phyloP scores from a whole-genome alignment of 2,329 filamentous ascomycete genomes.

The Hysterium pulicare region DNA sequence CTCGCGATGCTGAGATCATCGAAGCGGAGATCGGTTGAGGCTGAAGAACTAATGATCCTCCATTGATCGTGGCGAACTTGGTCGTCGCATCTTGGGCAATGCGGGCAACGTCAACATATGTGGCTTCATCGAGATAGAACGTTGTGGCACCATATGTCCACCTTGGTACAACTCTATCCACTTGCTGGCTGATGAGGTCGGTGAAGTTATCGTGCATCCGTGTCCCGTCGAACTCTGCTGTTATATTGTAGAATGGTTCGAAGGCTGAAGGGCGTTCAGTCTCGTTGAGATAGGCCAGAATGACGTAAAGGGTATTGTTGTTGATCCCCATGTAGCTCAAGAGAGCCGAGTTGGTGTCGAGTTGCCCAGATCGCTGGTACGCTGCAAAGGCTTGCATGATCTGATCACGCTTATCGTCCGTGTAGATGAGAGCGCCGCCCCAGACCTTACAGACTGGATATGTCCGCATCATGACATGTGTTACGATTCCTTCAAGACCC shows the following conservation, averaged over 20 bases:
- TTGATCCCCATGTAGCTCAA: constrained; percentile 3
- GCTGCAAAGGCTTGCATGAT: constrained; percentile 5
- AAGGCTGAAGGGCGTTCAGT: constrained; percentile 2
- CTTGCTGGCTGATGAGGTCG: constrained; percentile 1
- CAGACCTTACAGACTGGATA: too few species aligned
- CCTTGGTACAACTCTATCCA: constrained; percentile 4
- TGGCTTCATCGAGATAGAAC: constrained; percentile 5
- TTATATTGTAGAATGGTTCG: constrained; percentile 5
- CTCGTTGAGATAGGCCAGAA: constrained; percentile 1
- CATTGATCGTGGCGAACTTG: constrained; percentile 2
- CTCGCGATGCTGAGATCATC: constrained; percentile 4
- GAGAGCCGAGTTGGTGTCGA: constrained; percentile 5
- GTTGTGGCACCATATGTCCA: constrained; percentile 7
- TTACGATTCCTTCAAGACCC: too few species aligned
- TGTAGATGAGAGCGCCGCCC: constrained; percentile 1
- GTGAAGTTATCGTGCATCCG: constrained; percentile 4
- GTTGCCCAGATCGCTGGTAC: constrained; percentile 5
- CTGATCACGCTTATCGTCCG: background rate
- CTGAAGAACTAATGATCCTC: constrained; percentile 4
- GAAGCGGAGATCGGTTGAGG: constrained; percentile 6
- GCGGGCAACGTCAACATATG: constrained; percentile 3
- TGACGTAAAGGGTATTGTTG: constrained; percentile 5
- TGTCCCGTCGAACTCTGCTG: background rate
- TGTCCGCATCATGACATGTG: too few species aligned
- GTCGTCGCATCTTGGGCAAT: constrained; percentile 1